Percentiles rank a stretch among this genome's conserved stretches.
Evolutionary conservation across 805 yeast species (phyloP).

Genomic region (Zygosaccharomyces lentus): DNA sequence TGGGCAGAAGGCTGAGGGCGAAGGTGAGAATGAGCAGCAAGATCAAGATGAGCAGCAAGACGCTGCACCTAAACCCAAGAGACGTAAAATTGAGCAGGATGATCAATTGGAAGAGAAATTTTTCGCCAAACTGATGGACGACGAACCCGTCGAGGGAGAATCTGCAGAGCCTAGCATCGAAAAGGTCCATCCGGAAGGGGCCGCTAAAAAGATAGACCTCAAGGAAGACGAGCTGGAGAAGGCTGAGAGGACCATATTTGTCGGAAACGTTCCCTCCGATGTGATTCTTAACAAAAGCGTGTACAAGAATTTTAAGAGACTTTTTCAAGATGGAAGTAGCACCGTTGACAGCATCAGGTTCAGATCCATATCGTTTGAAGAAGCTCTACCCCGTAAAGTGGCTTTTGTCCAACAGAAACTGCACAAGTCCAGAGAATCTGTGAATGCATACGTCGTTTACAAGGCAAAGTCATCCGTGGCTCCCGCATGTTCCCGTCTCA

Average conservation of each 20-base stretch:
- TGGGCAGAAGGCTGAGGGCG: conserved; percentile 16
- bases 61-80: conserved; percentile 14
- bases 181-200: conserved; percentile 24
- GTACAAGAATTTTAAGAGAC: conserved; percentile 59
- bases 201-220: conserved; percentile 52
- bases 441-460: conserved; percentile 87
- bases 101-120: conserved; percentile 55
- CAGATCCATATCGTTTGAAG: conserved; percentile 86
- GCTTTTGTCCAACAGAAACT: conserved; percentile 80
- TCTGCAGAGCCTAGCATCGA: conserved; percentile 17
- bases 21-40: neutral
- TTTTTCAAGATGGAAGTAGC: conserved; percentile 42
- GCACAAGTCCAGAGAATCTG: conserved; percentile 70
- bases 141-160: conserved; percentile 16
- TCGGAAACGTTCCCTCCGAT: conserved; percentile 72
- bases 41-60: conserved; percentile 18
- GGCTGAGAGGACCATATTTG: conserved; percentile 80
- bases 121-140: conserved; percentile 44
- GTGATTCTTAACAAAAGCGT: conserved; percentile 61
- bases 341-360: conserved; percentile 72
- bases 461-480: conserved; percentile 45
- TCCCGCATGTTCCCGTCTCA: conserved; percentile 41
- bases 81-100: conserved; percentile 17
- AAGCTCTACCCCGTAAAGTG: conserved; percentile 83
- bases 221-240: conserved; percentile 71